Base-by-base conservation (phyloP, 768 basidiomycete genomes). In the Tulasnella calospora region DNA sequence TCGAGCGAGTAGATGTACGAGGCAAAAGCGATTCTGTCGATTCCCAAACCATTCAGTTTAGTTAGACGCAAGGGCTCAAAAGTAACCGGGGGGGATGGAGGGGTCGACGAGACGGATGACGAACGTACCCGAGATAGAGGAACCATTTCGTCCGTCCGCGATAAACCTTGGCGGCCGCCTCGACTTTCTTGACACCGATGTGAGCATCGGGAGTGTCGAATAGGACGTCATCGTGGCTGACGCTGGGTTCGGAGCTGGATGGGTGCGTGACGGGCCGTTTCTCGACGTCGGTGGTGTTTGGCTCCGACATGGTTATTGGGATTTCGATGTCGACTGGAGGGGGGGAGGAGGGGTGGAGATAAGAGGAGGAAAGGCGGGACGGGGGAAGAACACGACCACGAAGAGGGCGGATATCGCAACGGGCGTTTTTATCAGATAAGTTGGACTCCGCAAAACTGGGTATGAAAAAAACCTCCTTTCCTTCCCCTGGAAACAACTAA, bases 101-200 rank as follows among this genome's bases (percentile, higher is more conserved):
- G 73, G 5, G 30, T 17, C 10, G 73, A n/a, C n/a, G n/a, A n/a
- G n/a, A n/a, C 8, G 6, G 23, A n/a, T 8, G 38, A 82, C 84
- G 73, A n/a, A n/a, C n/a, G n/a, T 76, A 91, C 91, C 90, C 87
- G 57, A 89, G 83, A 82, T 91, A 92, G 33, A 92, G 84, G 55
- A 85, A 84, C 89, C 90, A 91, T 78, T 87, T 88, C 3, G 88
- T 88, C 80, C 87, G 88, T 70, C 84, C 88, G 35, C 88, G 88
- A 73, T 88, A 87, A 21, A 89, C 86, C 78, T 85, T 86, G 47
- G 88, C 86, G 1, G 87, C 86, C 3, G 88, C 89, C 80, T 90
- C 86, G 21, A 77, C 79, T 17, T 69, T 77, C 27, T 69, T 72
- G 17, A 77, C 69, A n/a, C 79, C 79, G 15, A 78, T 76, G 35